These are phyloP conservation scores for Xylaria bambusicola DNA, from an alignment of 495 filamentous ascomycete genomes.

Conservation along the genomic window DNA sequence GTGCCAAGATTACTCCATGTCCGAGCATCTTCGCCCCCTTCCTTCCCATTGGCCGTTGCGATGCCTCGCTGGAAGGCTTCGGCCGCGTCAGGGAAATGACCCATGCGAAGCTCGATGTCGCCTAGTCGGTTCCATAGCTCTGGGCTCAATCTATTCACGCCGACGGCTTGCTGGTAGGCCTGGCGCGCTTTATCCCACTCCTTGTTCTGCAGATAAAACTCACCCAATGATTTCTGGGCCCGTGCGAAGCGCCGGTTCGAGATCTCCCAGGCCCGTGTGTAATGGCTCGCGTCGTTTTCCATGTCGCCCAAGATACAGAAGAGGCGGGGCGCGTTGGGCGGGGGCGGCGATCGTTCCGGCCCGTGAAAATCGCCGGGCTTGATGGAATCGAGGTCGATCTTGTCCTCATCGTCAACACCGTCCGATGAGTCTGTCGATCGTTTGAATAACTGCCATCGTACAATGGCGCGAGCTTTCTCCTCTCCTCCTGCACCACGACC, in stretches of 20 bases:
- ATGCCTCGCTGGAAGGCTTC: slow-evolving; percentile 82
- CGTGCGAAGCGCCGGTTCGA: slow-evolving; percentile 78
- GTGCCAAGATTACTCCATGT: slow-evolving; percentile 95
- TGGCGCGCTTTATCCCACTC: slow-evolving; percentile 70
- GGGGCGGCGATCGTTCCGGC: slow-evolving; percentile 65
- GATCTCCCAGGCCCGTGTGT: slow-evolving; percentile 86
- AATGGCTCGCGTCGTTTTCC: slow-evolving; percentile 69
- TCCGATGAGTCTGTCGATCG: slow-evolving; percentile 28
- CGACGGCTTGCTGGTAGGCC: slow-evolving; percentile 74
- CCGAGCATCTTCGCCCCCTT: slow-evolving; percentile 86
- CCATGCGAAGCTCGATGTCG: slow-evolving; percentile 78
- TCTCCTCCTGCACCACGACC: slow-evolving; percentile 57
- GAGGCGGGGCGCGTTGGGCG: slow-evolving; percentile 80
- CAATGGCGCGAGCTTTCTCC: slow-evolving; percentile 73
- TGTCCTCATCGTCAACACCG: slow-evolving; percentile 52
- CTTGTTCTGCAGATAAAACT: slow-evolving; percentile 66
- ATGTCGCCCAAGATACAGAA: slow-evolving; percentile 96
- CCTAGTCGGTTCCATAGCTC: slow-evolving; percentile 87
- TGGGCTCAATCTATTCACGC: slow-evolving; percentile 77
- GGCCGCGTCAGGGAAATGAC: slow-evolving; percentile 76
- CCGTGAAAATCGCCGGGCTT: slow-evolving; percentile 57
- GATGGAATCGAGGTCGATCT: slow-evolving; percentile 51
- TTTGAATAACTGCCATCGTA: slow-evolving; percentile 76
- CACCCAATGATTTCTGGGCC: slow-evolving; percentile 83
- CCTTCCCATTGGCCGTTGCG: slow-evolving; percentile 46